phyloP scores from a whole-genome alignment of 2,329 filamentous ascomycete species.

The Fusarium sp. region DNA sequence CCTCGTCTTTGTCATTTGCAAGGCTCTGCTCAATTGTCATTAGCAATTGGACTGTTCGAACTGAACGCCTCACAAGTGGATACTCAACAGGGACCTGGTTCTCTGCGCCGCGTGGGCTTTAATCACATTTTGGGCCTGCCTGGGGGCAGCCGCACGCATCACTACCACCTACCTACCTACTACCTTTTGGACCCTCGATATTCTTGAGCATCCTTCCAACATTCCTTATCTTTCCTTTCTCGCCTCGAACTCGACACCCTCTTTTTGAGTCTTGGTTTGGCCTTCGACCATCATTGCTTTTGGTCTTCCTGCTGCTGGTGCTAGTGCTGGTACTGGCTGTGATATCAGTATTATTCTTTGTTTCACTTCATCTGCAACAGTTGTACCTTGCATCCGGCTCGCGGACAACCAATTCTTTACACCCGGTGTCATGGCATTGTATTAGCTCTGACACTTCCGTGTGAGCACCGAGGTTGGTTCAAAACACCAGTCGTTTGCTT shows the following conservation, averaged over 20 bases:
- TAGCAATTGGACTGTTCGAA: constrained; percentile 37
- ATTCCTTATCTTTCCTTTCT: constrained; percentile 32
- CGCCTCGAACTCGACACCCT: constrained; percentile 14
- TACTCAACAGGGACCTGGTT: constrained; percentile 40
- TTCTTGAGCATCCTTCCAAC: constrained; percentile 25
- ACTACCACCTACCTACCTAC: constrained; percentile 21
- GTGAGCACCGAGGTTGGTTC: constrained; percentile 28
- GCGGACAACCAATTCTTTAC: constrained; percentile 15
- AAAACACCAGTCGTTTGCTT: constrained; percentile 26
- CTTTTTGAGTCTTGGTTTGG: constrained; percentile 29
- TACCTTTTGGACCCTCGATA: constrained; percentile 30
- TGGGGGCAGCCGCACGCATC: constrained; percentile 33
- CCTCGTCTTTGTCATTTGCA: constrained; percentile 40
- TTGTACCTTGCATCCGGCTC: constrained; percentile 9
- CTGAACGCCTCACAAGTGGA: constrained; percentile 42
- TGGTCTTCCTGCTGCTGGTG: constrained; percentile 34
- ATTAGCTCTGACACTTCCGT: constrained; percentile 28
- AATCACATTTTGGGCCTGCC: constrained; percentile 40
- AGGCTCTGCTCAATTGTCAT: constrained; percentile 36
- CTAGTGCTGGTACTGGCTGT: constrained; percentile 42
- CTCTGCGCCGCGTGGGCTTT: constrained; percentile 42
- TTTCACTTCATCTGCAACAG: constrained; percentile 6
- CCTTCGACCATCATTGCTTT: constrained; percentile 33
- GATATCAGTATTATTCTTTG: constrained; percentile 22
- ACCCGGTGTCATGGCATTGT: constrained; percentile 38